Evolutionary conservation across 768 basidiomycete species (phyloP), one percentile per base, ranked within the genome.

Genomic region (Tricholoma saponaceum): DNA sequence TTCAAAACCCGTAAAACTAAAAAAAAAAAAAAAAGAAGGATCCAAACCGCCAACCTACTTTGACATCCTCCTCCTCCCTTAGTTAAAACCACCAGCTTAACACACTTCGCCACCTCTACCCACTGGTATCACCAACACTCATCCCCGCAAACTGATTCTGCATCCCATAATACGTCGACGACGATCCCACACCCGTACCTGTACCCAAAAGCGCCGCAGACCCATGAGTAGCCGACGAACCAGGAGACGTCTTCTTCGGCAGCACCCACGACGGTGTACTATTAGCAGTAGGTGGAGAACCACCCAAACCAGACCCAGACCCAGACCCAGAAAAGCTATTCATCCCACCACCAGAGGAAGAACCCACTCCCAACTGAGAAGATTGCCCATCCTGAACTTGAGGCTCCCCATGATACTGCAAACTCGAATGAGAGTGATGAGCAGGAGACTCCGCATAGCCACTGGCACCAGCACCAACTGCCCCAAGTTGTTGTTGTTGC

Each of bases 211-310:
- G 47, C n/a, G 7, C 16, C 43, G 14, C 33, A 16, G 44, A 33
- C 20, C 56, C 60, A 37, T 22, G 37, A 26, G 41, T 52, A 18
- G 51, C 39, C 5, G 58, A 25, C 44, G 62, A 62, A 6, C 59
- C 57, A 7, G 60, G 52, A 30, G 62, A 56, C 43, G 23, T 55
- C 57, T 75, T 77, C 74, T 77, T 79, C 13, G 77, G 79, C 26
- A 80, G 59, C 1, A 79, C 74, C 79, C 79, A 80, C 37, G 77
- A 70, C 8, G 79, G 79, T n/a, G 67, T 70, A 51, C 66, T 51
- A 14, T 28, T 26, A 16, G 14, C 8, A 5, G 18, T 14, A 25
- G 47, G 25, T 6, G 47, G 26, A n/a, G 47, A 49, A 8, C 25
- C 12, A 20, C 61, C 55, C 0, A 55, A 54, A 23, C 60, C 56